Percentiles rank a stretch among this genome's conserved stretches.
Conservation (phyloP, 2,329 filamentous ascomycete species). For the Stromatinia cepivora region DNA sequence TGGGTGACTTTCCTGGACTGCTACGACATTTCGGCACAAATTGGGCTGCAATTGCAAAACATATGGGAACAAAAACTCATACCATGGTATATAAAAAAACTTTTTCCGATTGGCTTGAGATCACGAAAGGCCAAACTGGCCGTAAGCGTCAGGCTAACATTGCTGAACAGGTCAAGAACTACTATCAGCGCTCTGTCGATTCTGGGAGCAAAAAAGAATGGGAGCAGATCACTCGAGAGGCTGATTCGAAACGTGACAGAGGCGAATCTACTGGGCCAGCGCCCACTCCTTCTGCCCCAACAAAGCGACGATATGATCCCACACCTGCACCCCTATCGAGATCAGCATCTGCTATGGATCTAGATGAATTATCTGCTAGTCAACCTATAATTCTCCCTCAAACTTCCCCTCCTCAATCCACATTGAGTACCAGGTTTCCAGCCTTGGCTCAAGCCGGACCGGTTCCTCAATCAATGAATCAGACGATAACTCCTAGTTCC, state of each 20-base stretch:
- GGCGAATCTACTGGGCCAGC: constrained; percentile 62
- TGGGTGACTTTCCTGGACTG: constrained; percentile 72
- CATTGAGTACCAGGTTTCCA: constrained; percentile 36
- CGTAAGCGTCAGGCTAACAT: constrained; percentile 41
- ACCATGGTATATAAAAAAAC: constrained; percentile 66
- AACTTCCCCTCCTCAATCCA: constrained; percentile 35
- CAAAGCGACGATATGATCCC: constrained; percentile 54
- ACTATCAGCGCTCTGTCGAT: constrained; percentile 64
- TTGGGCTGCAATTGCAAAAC: constrained; percentile 70
- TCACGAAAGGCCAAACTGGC: constrained; percentile 36
- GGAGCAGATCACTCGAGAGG: constrained; percentile 59
- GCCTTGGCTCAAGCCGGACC: constrained; percentile 40
- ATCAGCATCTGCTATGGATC: constrained; percentile 50
- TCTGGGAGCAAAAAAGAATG: constrained; percentile 56
- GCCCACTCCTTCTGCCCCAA: constrained; percentile 55
- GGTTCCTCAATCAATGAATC: constrained; percentile 34
- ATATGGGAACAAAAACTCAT: constrained; percentile 81
- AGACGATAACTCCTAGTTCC: constrained; percentile 33
- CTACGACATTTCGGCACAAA: constrained; percentile 77
- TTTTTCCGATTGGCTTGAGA: constrained; percentile 38
- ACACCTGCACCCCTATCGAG: constrained; percentile 45
- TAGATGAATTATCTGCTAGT: constrained; percentile 45
- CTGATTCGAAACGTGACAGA: constrained; percentile 55
- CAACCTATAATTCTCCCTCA: constrained; percentile 32
- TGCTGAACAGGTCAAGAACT: constrained; percentile 62